Base-by-base conservation (phyloP, 192 early-diverging fungal genomes). In the Coemansia furcata region DNA sequence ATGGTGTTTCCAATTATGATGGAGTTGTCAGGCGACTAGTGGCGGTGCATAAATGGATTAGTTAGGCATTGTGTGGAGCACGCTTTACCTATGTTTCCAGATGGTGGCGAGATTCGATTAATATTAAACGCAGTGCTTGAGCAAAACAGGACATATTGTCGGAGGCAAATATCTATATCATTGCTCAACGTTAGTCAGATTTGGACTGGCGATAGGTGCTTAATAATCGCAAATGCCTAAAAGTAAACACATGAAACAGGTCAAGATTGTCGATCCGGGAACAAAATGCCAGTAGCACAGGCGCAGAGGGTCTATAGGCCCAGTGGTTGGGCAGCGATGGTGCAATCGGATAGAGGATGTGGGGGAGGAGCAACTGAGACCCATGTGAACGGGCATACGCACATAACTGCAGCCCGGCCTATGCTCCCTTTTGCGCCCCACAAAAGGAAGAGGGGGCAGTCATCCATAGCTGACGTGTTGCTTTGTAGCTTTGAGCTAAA, bases 281-380 rank as follows among this genome's bases (percentile, higher is more conserved):
- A 21, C 4, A 21, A 47, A 47, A 23, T 6, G 23, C 23, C 9
- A 21, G 21, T 8, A 47, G 9, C 46, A 47, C 46, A 47, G 17
- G 39, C 14, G 14, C 39, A 11, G 10, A 14, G 46, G 46, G 46
- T 19, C 5, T 47, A 21, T 47, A 19, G 6, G 54, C 30, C 54
- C 12, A 32, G 30, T 57, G 54, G 54, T 57, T 57, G 54, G 54
- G 2, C 32, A 35, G 32, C 54, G 54, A 57, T 57, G 54, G 54
- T 30, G 54, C 54, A 57, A 57, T 57, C 54, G 32, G 14, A 1
- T 19, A 4, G 54, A 17, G 30, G 30, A 50, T 11, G 49, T 57
- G 54, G 54, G 54, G 54, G 30, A 57, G 54, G 30, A 35, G 54
- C 30, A 15, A 32, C 54, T 15, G 30, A 57, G 30, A 33, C 54